These are phyloP conservation scores for Lentinus brumalis DNA, from an alignment of 768 basidiomycete species.

Conservation along the genomic window DNA sequence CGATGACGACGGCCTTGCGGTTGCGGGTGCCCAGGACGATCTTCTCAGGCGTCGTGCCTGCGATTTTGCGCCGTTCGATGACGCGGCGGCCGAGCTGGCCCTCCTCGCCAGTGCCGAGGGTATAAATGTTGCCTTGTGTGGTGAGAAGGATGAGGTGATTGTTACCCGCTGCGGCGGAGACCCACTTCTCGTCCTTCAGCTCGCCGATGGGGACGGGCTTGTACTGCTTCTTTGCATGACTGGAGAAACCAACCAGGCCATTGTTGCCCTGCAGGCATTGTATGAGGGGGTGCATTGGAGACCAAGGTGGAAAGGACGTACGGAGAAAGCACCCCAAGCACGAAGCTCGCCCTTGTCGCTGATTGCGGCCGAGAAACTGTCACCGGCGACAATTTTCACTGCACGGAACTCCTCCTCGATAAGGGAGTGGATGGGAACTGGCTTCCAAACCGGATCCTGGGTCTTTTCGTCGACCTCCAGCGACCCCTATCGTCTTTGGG, in stretches of 20 bases:
- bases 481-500: conserved; percentile 61
- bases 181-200: conserved; percentile 68
- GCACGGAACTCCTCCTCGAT: conserved; percentile 83
- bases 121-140: conserved; percentile 82
- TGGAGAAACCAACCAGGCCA: conserved; percentile 84
- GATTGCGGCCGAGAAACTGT: conserved; percentile 86
- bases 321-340: conserved; percentile 90
- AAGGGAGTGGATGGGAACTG: conserved; percentile 63
- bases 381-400: conserved; percentile 80
- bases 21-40: conserved; percentile 71
- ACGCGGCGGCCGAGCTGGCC: conserved; percentile 91
- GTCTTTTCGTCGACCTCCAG: conserved; percentile 48
- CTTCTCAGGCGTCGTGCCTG: conserved; percentile 87
- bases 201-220: conserved; percentile 61
- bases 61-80: conserved; percentile 83
- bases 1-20: conserved; percentile 68
- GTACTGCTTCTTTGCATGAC: conserved; percentile 66
- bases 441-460: conserved; percentile 20
- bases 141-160: conserved; percentile 92
- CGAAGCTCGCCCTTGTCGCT: conserved; percentile 77
- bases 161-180: conserved; percentile 75
- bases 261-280: conserved; percentile 59
- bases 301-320: conserved; percentile 38
- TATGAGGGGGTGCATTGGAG: background rate
- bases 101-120: conserved; percentile 91